Conservation (phyloP, 768 basidiomycete genomes). For the Mycena vulgaris region DNA sequence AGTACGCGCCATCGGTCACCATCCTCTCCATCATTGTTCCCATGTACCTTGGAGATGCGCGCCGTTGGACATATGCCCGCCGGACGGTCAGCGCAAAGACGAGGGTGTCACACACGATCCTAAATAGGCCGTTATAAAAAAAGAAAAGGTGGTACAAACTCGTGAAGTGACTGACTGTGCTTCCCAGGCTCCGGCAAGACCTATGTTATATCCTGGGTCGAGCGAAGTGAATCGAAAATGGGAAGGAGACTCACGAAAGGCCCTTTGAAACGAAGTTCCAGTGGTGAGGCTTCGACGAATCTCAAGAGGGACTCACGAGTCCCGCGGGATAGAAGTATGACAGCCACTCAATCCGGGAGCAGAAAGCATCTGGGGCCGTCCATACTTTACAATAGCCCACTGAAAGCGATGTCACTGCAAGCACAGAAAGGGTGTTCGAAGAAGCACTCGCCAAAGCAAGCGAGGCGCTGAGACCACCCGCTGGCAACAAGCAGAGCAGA, state of each 20-base stretch:
- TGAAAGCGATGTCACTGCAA: neutral
- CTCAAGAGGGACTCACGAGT: constrained; percentile 1
- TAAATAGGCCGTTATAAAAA: neutral
- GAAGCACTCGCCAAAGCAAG: constrained; percentile 15
- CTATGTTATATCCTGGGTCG: neutral
- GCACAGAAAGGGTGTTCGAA: neutral
- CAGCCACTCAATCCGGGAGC: constrained; percentile 25
- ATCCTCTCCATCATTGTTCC: constrained; percentile 17
- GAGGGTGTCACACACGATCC: constrained; percentile 24
- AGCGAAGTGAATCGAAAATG: neutral
- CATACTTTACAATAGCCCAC: constrained; percentile 26
- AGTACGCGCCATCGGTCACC: constrained; percentile 14
- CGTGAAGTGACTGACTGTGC: constrained; percentile 23
- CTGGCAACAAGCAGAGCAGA: neutral
- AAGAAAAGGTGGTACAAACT: no score
- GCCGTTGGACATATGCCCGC: constrained; percentile 22
- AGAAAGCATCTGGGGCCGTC: constrained; percentile 18
- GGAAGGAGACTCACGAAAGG: constrained; percentile 6
- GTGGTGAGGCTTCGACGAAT: neutral
- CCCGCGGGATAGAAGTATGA: constrained; percentile 18
- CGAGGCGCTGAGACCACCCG: constrained; percentile 9
- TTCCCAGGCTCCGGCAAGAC: constrained; percentile 29
- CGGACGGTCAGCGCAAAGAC: constrained; percentile 23
- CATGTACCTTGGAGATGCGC: neutral
- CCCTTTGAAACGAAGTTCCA: constrained; percentile 5